phyloP scores from a whole-genome alignment of 768 basidiomycete species.

The Phylloporus sp. region DNA sequence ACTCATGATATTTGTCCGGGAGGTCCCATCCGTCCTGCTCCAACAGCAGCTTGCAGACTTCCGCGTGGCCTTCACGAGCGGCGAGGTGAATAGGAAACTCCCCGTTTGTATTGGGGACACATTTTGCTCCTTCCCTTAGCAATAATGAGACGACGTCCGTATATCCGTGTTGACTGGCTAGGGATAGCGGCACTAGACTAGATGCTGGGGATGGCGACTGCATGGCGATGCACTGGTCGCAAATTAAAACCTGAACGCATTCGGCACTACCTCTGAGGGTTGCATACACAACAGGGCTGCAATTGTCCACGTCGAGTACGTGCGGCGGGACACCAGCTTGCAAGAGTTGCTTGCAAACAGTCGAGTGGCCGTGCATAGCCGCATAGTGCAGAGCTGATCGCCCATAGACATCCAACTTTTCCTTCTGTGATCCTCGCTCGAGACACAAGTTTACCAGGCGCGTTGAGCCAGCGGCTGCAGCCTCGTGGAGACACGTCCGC shows the following conservation, averaged over 20 bases:
- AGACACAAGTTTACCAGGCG: constrained; percentile 80
- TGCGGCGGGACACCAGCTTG: constrained; percentile 61
- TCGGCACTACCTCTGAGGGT: constrained; percentile 79
- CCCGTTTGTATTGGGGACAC: constrained; percentile 87
- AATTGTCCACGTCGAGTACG: constrained; percentile 86
- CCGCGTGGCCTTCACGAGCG: constrained; percentile 83
- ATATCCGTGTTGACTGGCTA: constrained; percentile 89
- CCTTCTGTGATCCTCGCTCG: constrained; percentile 59
- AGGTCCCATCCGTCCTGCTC: constrained; percentile 74
- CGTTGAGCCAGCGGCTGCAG: constrained; percentile 77
- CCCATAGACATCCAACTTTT: constrained; percentile 83
- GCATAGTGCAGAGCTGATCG: constrained; percentile 94
- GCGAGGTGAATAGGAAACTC: constrained; percentile 96
- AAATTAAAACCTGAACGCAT: constrained; percentile 79
- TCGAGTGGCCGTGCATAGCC: constrained; percentile 83
- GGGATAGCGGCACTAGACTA: constrained; percentile 80
- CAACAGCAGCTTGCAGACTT: constrained; percentile 76
- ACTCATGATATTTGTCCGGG: constrained; percentile 95
- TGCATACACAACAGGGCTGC: constrained; percentile 90
- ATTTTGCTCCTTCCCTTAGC: constrained; percentile 69
- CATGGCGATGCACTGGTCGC: constrained; percentile 60
- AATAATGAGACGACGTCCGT: constrained; percentile 75
- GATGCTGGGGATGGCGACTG: constrained; percentile 53
- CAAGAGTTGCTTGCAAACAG: constrained; percentile 71
- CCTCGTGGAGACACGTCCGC: constrained; percentile 89